Conservation (phyloP, 768 basidiomycete species). For the Collybia sordida region DNA sequence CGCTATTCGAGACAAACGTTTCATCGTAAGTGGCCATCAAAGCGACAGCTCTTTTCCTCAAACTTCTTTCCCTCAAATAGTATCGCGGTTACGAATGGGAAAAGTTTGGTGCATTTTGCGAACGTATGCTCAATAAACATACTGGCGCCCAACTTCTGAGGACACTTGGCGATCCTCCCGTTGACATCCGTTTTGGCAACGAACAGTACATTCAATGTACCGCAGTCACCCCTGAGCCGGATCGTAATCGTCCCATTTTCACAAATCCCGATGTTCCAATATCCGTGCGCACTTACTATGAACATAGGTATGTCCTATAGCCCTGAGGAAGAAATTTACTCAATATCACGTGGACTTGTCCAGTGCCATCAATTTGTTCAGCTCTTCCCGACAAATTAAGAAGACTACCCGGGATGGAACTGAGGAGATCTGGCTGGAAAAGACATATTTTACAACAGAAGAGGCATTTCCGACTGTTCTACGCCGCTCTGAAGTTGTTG, state of each 20-base stretch:
- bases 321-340: background rate
- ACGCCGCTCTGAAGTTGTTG: slow-evolving; percentile 83
- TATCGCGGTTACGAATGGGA: slow-evolving; percentile 97
- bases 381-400: slow-evolving; percentile 66
- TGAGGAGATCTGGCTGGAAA: slow-evolving; percentile 86
- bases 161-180: slow-evolving; percentile 70
- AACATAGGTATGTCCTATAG: slow-evolving; percentile 59
- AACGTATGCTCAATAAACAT: slow-evolving; percentile 89
- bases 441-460: slow-evolving; percentile 84
- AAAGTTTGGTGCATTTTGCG: slow-evolving; percentile 86
- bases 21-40: slow-evolving; percentile 62
- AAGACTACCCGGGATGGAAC: slow-evolving; percentile 62
- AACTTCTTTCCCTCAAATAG: slow-evolving; percentile 37
- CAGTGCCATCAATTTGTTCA: slow-evolving; percentile 84
- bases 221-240: slow-evolving; percentile 82
- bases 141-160: slow-evolving; percentile 81
- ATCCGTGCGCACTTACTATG: slow-evolving; percentile 82
- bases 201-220: slow-evolving; percentile 90
- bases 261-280: slow-evolving; percentile 81
- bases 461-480: slow-evolving; percentile 91
- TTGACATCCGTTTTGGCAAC: slow-evolving; percentile 75
- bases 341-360: background rate
- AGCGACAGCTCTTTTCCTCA: background rate
- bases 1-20: slow-evolving; percentile 85
- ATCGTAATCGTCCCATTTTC: slow-evolving; percentile 75